Percentiles rank a stretch among this genome's conserved stretches.
Evolutionary conservation across 768 basidiomycete species (phyloP).

Genomic region (Erythrobasidium yunnanense): DNA sequence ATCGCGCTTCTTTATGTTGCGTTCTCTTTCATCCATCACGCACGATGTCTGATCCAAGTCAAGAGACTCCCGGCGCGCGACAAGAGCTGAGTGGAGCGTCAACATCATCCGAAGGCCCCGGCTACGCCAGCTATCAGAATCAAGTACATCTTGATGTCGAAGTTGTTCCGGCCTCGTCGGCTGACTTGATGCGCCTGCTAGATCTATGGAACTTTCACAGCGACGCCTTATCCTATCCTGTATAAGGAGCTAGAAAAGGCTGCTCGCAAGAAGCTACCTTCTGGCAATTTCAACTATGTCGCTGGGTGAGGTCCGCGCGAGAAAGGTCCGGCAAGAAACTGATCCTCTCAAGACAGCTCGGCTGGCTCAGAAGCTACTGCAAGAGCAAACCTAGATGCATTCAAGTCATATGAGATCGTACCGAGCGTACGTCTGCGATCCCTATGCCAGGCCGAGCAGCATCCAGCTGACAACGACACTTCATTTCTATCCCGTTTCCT

Average conservation of each 20-base stretch:
- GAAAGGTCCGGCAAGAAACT: background rate
- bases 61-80: constrained; percentile 1
- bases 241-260: constrained; percentile 16
- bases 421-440: constrained; percentile 1
- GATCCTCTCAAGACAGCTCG: background rate
- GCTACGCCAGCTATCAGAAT: constrained; percentile 1
- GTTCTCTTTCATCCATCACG: background rate
- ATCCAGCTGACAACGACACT: too few relatives aligned
- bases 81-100: constrained; percentile 12
- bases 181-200: background rate
- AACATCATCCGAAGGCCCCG: background rate
- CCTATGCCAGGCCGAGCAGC: too few relatives aligned
- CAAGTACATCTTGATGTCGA: background rate
- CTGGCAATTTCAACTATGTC: constrained; percentile 25
- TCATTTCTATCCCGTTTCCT: background rate
- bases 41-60: background rate
- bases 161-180: too few relatives aligned
- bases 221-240: constrained; percentile 9
- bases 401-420: constrained; percentile 14
- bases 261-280: constrained; percentile 17
- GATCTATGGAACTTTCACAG: constrained; percentile 22
- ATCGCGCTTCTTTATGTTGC: background rate
- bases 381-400: constrained; percentile 12
- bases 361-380: constrained; percentile 19
- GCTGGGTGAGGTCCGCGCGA: background rate